Base-by-base conservation (phyloP, 306 rosid species). In the Cotoneaster glaucophyllus region DNA sequence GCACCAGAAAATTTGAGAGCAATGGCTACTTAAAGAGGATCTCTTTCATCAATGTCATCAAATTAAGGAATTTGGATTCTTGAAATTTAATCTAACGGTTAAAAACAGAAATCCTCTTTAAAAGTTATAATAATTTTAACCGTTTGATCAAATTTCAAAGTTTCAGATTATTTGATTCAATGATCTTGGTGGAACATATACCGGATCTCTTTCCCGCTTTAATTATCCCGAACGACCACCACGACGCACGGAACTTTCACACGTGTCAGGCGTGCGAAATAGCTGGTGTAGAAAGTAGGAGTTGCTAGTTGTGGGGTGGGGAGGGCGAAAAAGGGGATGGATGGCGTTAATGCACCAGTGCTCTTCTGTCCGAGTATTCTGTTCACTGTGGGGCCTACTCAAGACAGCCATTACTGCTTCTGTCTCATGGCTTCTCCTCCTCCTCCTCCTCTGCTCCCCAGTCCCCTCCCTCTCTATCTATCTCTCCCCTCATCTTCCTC, bases 351-450 rank as follows among this genome's bases (percentile, higher is more conserved):
- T 91, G 96, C 84, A 78, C 81, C 77, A 54, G 68, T 62, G 73
- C 76, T 66, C 77, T 31, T 70, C 34, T 50, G 44, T 77, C 82
- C 74, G 67, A 69, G 78, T 80, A 69, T 77, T 32, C 68, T 70
- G 39, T 22, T 69, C 75, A 63, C 1, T 59, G 83, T 81, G 84
- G 87, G 85, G 78, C 77, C 88, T 84, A 72, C 77, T 69, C 69
- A 67, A 15, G 78, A 83, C 91, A 88, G 93, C 98, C 88, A 90
- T 83, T 86, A 84, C 84, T 81, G 24, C 87, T 78, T 83, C 82
- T 76, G n/a, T n/a, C 82, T 87, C 91, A 86, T 83, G 86, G 86
- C 88, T 81, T 79, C 88, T 74, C 80, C n/a, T 11, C 75, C 43
- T 80, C 62, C 11, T 29, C 63, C 7, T 21, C 22, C 39, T 19